Percentiles rank a stretch among this genome's conserved stretches.
Evolutionary conservation across 2,329 filamentous ascomycete species (phyloP).

Genomic region (Fusarium napiforme): DNA sequence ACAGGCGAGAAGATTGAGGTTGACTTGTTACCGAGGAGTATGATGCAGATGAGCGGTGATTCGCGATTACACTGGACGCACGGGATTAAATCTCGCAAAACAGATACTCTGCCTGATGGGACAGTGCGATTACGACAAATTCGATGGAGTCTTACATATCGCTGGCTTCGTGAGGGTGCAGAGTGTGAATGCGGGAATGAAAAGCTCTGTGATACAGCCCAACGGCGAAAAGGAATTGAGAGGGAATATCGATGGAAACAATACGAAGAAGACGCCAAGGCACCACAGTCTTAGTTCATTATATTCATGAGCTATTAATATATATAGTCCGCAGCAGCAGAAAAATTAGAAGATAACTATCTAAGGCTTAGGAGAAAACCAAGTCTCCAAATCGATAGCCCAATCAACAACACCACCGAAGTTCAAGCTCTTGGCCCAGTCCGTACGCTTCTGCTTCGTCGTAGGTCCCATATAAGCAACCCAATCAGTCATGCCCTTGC

Average conservation of each 20-base stretch:
- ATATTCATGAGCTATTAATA: conserved; percentile 10
- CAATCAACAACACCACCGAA: conserved; percentile 48
- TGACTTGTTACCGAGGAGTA: conserved; percentile 59
- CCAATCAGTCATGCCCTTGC: conserved; percentile 43
- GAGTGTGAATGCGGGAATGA: conserved; percentile 63
- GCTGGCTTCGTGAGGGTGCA: conserved; percentile 60
- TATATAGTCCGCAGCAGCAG: not conserved
- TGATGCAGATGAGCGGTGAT: conserved; percentile 63
- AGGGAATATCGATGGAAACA: conserved; percentile 63
- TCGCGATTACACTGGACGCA: conserved; percentile 66
- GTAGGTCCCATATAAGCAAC: conserved; percentile 45
- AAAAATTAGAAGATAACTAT: conserved; percentile 3
- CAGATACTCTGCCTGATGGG: conserved; percentile 59
- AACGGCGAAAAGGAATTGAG: conserved; percentile 57
- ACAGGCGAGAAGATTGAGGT: conserved; percentile 52
- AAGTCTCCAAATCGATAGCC: conserved; percentile 46
- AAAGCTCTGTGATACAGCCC: conserved; percentile 63
- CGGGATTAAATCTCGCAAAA: conserved; percentile 65
- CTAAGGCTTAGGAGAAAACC: conserved; percentile 37
- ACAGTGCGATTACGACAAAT: conserved; percentile 55
- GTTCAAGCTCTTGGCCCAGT: conserved; percentile 38
- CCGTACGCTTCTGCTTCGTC: conserved; percentile 39
- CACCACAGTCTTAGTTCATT: not conserved
- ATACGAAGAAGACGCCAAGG: conserved; percentile 39
- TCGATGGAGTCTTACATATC: conserved; percentile 67